phyloP scores from a whole-genome alignment of 2,329 filamentous ascomycete genomes.

The Fusarium beomiforme region DNA sequence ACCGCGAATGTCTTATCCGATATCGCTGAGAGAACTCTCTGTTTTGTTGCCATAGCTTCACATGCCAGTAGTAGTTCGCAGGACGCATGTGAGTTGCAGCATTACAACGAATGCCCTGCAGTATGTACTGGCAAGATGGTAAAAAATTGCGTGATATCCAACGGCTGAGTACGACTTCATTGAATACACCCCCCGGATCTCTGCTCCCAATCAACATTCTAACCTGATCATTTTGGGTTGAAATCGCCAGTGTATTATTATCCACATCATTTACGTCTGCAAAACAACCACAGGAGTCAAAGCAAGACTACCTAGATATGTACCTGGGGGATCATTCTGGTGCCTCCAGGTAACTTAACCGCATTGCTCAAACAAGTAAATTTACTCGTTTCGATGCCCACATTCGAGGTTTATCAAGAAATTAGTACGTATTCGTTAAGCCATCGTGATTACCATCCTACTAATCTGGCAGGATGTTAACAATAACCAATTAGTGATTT shows the following conservation, averaged over 20 bases:
- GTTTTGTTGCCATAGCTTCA: neutral
- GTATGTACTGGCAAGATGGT: neutral
- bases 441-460: neutral
- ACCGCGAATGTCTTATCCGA: neutral
- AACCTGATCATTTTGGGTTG: neutral
- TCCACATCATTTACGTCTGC: neutral
- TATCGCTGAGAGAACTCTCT: neutral
- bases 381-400: neutral
- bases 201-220: neutral
- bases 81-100: neutral
- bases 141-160: slow-evolving; percentile 6
- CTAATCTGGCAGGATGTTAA: neutral
- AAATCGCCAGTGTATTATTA: slow-evolving; percentile 9
- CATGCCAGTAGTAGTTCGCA: slow-evolving; percentile 10
- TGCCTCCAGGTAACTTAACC: neutral
- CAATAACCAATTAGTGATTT: neutral
- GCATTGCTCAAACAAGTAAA: neutral
- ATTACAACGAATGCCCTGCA: neutral
- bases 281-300: neutral
- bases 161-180: neutral
- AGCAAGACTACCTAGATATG: neutral
- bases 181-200: neutral
- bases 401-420: neutral
- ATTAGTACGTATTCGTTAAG: neutral
- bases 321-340: neutral